A percentile compares a stretch with the other conserved stretches of the same genome.
Evolutionary conservation across 1,139 yeast species (phyloP).

Genomic region (Nematodospora anomalae): DNA sequence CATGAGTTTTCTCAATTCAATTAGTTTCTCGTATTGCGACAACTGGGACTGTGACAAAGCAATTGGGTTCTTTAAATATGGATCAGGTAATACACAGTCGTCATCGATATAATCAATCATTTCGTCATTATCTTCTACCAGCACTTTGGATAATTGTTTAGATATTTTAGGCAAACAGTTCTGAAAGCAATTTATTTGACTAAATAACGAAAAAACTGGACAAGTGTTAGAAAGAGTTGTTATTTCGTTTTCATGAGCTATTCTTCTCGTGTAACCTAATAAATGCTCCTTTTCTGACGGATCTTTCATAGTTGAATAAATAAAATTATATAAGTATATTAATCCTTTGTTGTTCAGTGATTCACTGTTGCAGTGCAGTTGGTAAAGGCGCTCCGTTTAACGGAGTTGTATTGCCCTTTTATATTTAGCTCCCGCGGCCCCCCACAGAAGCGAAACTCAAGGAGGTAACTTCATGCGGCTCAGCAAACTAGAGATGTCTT

Average conservation of each 20-base stretch:
- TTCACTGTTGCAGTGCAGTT: too few relatives aligned
- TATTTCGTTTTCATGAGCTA: slow-evolving; percentile 19
- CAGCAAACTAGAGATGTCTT: too few relatives aligned
- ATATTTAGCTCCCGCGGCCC: too few relatives aligned
- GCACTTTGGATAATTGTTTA: slow-evolving; percentile 5
- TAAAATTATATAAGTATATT: too few relatives aligned
- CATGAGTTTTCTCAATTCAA: slow-evolving; percentile 42
- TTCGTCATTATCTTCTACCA: slow-evolving; percentile 12
- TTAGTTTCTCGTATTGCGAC: slow-evolving; percentile 25
- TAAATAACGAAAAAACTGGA: slow-evolving; percentile 28
- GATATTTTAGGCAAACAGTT: slow-evolving; percentile 21
- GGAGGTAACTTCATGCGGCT: too few relatives aligned
- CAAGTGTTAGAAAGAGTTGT: slow-evolving; percentile 21
- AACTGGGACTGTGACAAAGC: slow-evolving; percentile 13
- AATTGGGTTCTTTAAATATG: slow-evolving; percentile 17
- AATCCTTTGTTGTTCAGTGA: too few relatives aligned
- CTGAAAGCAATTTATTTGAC: slow-evolving; percentile 18
- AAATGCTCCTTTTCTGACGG: slow-evolving; percentile 26
- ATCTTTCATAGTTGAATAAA: slow-evolving; percentile 6
- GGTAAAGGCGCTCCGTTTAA: too few relatives aligned
- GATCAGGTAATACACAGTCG: slow-evolving; percentile 27
- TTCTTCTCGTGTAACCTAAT: slow-evolving; percentile 14
- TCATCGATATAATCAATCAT: slow-evolving; percentile 22
- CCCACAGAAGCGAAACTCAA: too few relatives aligned
- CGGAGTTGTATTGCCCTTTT: too few relatives aligned